phyloP scores from a whole-genome alignment of 306 rosid genomes.

The Bauhinia variegata region DNA sequence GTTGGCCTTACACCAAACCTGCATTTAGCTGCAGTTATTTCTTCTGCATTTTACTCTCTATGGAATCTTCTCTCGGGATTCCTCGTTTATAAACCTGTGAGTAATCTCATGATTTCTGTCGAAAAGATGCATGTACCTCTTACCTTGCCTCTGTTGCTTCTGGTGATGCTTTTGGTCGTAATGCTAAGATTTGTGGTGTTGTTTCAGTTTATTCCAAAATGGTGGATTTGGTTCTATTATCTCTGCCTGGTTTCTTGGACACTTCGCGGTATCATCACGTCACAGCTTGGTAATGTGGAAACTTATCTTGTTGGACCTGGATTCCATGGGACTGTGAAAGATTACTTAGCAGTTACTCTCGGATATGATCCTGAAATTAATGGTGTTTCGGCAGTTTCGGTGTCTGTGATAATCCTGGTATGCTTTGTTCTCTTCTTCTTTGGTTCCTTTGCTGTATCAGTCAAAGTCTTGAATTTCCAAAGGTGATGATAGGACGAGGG shows the following conservation, averaged over 20 bases:
- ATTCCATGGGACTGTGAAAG: conserved; percentile 72
- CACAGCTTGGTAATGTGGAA: conserved; percentile 91
- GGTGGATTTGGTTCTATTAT: conserved; percentile 97
- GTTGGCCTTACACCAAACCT: conserved; percentile 86
- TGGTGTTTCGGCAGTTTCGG: conserved; percentile 52
- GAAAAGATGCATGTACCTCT: too few species aligned
- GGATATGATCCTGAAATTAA: conserved; percentile 58
- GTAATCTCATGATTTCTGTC: conserved; percentile 30
- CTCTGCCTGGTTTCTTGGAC: conserved; percentile 93
- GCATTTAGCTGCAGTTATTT: conserved; percentile 77
- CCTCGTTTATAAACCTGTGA: conserved; percentile 83
- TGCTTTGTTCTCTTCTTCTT: conserved; percentile 69
- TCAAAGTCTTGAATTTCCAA: conserved; percentile 79
- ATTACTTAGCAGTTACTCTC: conserved; percentile 54
- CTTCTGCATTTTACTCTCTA: conserved; percentile 91
- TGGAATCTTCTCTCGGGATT: conserved; percentile 99
- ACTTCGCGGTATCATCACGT: conserved; percentile 72
- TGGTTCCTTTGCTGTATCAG: conserved; percentile 16
- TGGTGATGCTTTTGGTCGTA: not conserved
- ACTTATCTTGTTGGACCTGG: conserved; percentile 62
- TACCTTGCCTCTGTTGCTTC: too few species aligned
- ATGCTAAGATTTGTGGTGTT: not conserved
- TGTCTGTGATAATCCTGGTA: conserved; percentile 60
- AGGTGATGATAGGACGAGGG: conserved; percentile 49
- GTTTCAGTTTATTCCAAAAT: conserved; percentile 70